Evolutionary conservation across 768 basidiomycete genomes (phyloP).

Genomic region (Mycena belliarum): DNA sequence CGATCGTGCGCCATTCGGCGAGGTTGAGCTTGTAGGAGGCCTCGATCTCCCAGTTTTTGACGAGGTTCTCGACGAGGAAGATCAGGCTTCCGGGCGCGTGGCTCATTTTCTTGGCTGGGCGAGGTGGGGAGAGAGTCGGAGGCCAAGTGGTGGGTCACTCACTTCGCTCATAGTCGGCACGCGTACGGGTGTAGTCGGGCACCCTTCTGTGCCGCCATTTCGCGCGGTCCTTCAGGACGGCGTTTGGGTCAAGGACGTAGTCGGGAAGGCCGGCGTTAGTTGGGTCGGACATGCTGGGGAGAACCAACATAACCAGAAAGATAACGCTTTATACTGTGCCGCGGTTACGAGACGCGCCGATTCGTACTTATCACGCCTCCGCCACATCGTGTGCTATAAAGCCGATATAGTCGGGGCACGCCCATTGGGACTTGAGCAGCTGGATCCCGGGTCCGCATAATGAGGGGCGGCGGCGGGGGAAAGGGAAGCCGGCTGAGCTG

Average conservation of each 20-base stretch:
- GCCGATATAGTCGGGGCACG: too few relatives aligned
- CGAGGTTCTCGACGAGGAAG: conserved; percentile 23
- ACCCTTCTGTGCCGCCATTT: conserved; percentile 16
- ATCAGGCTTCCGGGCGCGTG: conserved; percentile 17
- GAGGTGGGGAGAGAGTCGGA: background rate
- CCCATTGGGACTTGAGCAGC: background rate
- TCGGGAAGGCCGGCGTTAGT: conserved; percentile 12
- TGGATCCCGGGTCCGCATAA: too few relatives aligned
- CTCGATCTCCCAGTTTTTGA: conserved; percentile 25
- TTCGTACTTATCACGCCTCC: background rate
- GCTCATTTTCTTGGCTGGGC: conserved; percentile 18
- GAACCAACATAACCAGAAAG: background rate
- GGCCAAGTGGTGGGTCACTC: background rate
- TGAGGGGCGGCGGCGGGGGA: too few relatives aligned
- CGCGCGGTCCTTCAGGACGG: conserved; percentile 17
- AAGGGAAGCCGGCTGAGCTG: too few relatives aligned
- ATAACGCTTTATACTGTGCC: background rate
- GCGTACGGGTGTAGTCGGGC: conserved; percentile 15
- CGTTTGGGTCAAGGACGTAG: conserved; percentile 18
- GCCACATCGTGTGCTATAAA: background rate
- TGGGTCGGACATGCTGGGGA: conserved; percentile 6
- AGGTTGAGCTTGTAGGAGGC: conserved; percentile 19
- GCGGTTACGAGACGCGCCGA: background rate
- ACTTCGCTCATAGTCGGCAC: conserved; percentile 18
- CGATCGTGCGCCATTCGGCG: conserved; percentile 23